These are phyloP conservation scores for Beauveria pseudobassiana DNA, from an alignment of 2,329 filamentous ascomycete species.

Conservation along the genomic window DNA sequence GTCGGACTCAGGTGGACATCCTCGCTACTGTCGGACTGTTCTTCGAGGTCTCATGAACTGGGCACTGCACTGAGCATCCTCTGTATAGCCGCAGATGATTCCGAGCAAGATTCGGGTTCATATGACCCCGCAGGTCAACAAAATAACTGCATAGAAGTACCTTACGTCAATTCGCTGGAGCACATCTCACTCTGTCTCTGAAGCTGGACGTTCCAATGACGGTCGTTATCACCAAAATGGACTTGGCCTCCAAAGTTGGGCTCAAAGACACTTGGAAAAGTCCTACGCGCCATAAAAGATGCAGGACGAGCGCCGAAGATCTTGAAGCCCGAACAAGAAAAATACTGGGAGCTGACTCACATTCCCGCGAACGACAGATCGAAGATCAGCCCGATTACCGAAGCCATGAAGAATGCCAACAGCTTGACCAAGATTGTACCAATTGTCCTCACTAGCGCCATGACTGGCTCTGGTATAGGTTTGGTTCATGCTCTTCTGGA, in stretches of 20 bases:
- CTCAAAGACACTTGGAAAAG: constrained; percentile 61
- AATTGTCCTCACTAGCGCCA: constrained; percentile 79
- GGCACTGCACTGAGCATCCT: constrained; percentile 90
- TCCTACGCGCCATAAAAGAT: constrained; percentile 71
- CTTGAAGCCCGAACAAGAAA: constrained; percentile 49
- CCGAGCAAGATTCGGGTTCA: constrained; percentile 33
- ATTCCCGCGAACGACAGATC: constrained; percentile 49
- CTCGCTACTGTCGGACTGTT: constrained; percentile 81
- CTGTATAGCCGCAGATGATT: constrained; percentile 76
- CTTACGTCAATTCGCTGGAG: too few species aligned
- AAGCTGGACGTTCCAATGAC: constrained; percentile 70
- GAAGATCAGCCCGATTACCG: constrained; percentile 51
- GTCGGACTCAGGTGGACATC: constrained; percentile 86
- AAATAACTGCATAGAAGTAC: constrained; percentile 1
- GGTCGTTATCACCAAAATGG: constrained; percentile 84
- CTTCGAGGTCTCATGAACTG: constrained; percentile 87
- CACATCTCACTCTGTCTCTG: constrained; percentile 79
- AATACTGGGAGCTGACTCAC: constrained; percentile 43
- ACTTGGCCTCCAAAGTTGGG: constrained; percentile 68
- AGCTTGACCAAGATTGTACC: constrained; percentile 56
- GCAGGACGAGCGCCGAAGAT: constrained; percentile 68
- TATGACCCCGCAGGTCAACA: background rate
- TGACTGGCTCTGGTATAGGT: constrained; percentile 75
- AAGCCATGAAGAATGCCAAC: constrained; percentile 37
- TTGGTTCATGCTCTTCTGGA: constrained; percentile 75